Evolutionary conservation across 345 rosid species (phyloP), one percentile per base, ranked within the genome.

Genomic region (Populus ilicifolia): DNA sequence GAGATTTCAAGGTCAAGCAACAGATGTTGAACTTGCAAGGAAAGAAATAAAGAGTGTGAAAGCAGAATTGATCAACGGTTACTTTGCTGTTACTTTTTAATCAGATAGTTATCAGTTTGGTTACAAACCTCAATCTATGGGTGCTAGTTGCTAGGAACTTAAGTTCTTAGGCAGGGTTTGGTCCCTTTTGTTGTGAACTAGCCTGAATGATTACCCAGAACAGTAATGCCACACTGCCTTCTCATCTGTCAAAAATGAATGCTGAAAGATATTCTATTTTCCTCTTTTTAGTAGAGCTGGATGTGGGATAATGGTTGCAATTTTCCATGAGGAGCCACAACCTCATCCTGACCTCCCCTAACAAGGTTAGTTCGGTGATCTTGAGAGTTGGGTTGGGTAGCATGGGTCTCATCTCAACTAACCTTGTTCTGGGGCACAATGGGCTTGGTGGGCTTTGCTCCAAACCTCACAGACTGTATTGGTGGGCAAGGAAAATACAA

Each of bases 1-100:
- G 66, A 90, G 96, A 83, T 90, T 93, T 88, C 96, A 91, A 89
- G 98, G 99, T 81, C 97, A 93, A 84, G 96, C 98, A 82, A 84
- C 98, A 56, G 97, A 89, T 88, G 82, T 93, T 30, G 90, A 92
- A 16, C 78, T 89, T 64, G 97, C 96, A 27, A 89, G 96, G 80
- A 86, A 85, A 84, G 96, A 91, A 92, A 82, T 90, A 73, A 92
- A 72, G 69, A 88, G 83, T 79, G 88, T 96, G 80, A 93, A 90
- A 84, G 78, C 81, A 78, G 90, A 88, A 75, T 77, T 92, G 94
- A 82, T 78, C 59, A 65, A 69, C 52, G 43, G 12, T 77, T 21
- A 38, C 10, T 20, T 71, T n/a, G n/a, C n/a, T n/a, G n/a, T n/a
- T n/a, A n/a, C n/a, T n/a, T n/a, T 36, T 30, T 50, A 6, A 27